Evolutionary conservation across 306 rosid species (phyloP).

Genomic region (Sindora glabra): DNA sequence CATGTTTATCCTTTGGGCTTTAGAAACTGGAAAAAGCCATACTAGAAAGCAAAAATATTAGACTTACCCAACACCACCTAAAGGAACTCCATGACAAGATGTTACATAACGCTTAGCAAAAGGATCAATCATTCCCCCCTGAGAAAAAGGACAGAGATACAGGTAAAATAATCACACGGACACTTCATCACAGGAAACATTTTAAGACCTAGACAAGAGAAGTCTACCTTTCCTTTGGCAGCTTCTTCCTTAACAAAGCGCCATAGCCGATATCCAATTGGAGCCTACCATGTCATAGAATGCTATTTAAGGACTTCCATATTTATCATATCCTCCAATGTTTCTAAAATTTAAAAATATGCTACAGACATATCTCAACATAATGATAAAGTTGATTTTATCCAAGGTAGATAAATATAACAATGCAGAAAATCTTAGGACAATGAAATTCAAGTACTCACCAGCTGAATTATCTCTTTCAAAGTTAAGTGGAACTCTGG

Average conservation of each 20-base stretch:
- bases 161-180: slow-evolving; percentile 12
- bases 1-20: slow-evolving; percentile 5
- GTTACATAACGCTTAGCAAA: slow-evolving; percentile 50
- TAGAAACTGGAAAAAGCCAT: slow-evolving; percentile 3
- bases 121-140: slow-evolving; percentile 56
- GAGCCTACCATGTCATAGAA: slow-evolving; percentile 55
- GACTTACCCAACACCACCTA: slow-evolving; percentile 89
- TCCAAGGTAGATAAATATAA: not conserved
- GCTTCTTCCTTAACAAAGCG: slow-evolving; percentile 53
- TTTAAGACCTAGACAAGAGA: slow-evolving; percentile 11
- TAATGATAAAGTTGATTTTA: not conserved
- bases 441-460: slow-evolving; percentile 16
- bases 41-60: not conserved
- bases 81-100: slow-evolving; percentile 68
- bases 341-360: not conserved
- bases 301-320: not conserved
- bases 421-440: not conserved
- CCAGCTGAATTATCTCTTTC: slow-evolving; percentile 68
- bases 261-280: slow-evolving; percentile 68
- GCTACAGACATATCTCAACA: not conserved
- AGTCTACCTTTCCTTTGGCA: slow-evolving; percentile 63
- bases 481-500: slow-evolving; percentile 29
- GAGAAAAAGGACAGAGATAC: slow-evolving; percentile 16
- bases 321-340: not conserved
- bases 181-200: slow-evolving; percentile 10